Conservation (phyloP, 1,284 basidiomycete species). For the Veloboletus limbatus region DNA sequence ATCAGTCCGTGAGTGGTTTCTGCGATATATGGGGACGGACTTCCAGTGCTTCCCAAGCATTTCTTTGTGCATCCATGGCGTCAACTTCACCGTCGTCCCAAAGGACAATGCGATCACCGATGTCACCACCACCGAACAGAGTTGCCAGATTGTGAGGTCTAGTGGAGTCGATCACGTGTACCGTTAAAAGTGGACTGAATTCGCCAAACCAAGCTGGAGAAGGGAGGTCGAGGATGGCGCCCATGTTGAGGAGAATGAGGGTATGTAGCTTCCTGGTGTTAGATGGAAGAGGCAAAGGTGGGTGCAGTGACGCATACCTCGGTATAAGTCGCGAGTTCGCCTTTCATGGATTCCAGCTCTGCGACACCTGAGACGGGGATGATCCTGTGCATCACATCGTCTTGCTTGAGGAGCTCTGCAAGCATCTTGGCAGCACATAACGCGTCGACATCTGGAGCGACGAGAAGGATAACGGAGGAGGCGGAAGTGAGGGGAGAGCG, state of each 20-base stretch:
- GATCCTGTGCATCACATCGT: slow-evolving; percentile 89
- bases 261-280: slow-evolving; percentile 70
- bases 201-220: slow-evolving; percentile 73
- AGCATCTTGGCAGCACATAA: slow-evolving; percentile 89
- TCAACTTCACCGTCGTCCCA: slow-evolving; percentile 89
- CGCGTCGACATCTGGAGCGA: slow-evolving; percentile 87
- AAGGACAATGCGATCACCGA: slow-evolving; percentile 70
- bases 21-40: slow-evolving; percentile 43
- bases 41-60: slow-evolving; percentile 77
- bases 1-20: neutral
- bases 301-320: slow-evolving; percentile 53
- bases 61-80: slow-evolving; percentile 59
- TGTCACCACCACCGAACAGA: slow-evolving; percentile 75
- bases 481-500: slow-evolving; percentile 73
- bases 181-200: slow-evolving; percentile 55
- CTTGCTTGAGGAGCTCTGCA: slow-evolving; percentile 86
- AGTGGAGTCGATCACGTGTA: slow-evolving; percentile 94
- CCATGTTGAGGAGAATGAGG: slow-evolving; percentile 91
- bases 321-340: slow-evolving; percentile 64
- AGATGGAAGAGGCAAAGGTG: neutral
- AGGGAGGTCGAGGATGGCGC: slow-evolving; percentile 82
- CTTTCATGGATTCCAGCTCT: slow-evolving; percentile 64
- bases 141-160: slow-evolving; percentile 90
- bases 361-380: slow-evolving; percentile 90
- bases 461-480: slow-evolving; percentile 80